Evolutionary conservation across 805 yeast genomes (phyloP).

Genomic region (Wickerhamiella musiphila): DNA sequence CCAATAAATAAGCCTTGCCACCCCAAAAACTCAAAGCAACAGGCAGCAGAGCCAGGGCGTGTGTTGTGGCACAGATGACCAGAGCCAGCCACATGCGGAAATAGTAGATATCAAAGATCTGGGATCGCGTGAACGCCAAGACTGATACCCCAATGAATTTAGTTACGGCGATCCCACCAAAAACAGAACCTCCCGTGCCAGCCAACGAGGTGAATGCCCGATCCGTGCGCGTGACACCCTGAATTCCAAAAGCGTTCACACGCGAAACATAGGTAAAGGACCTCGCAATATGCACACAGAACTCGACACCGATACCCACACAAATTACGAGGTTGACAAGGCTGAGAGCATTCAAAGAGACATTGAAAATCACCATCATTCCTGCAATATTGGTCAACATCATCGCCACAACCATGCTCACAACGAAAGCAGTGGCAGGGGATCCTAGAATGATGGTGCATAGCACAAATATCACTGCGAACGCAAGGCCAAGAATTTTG

Average conservation of each 20-base stretch:
- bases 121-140: conserved; percentile 70
- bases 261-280: conserved; percentile 42
- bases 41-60: conserved; percentile 66
- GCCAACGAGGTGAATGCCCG: conserved; percentile 41
- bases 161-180: conserved; percentile 81
- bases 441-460: conserved; percentile 53
- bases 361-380: conserved; percentile 53
- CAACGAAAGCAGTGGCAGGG: conserved; percentile 35
- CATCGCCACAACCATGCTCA: conserved; percentile 41
- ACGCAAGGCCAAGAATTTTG: conserved; percentile 28
- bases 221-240: conserved; percentile 18
- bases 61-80: conserved; percentile 59
- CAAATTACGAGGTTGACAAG: conserved; percentile 85
- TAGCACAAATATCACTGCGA: conserved; percentile 18
- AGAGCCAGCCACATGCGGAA: conserved; percentile 88
- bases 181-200: conserved; percentile 76
- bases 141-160: conserved; percentile 78
- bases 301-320: conserved; percentile 84
- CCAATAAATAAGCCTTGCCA: conserved; percentile 32
- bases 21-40: conserved; percentile 49
- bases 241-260: conserved; percentile 18
- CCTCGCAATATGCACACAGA: conserved; percentile 72
- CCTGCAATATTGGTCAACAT: conserved; percentile 65
- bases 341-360: conserved; percentile 75
- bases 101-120: conserved; percentile 79